phyloP scores from a whole-genome alignment of 352 stramenopile species.

The Phytophthora fragariaefolia region DNA sequence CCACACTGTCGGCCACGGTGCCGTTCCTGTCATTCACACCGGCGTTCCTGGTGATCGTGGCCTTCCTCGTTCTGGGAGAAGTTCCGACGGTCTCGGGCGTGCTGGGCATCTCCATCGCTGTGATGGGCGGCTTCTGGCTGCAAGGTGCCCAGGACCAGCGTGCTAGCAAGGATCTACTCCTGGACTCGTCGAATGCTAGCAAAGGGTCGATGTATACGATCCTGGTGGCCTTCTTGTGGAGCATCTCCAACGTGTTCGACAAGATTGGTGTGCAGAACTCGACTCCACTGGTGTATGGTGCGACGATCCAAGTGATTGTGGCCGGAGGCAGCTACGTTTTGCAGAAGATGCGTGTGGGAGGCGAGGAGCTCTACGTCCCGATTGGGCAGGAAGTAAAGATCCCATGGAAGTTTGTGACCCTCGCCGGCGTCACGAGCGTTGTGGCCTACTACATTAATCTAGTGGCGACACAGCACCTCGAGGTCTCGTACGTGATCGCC shows the following conservation, averaged over 20 bases:
- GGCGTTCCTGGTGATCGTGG: conserved; percentile 77
- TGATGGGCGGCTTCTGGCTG: conserved; percentile 77
- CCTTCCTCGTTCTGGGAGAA: conserved; percentile 79
- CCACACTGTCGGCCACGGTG: conserved; percentile 76
- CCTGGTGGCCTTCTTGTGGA: conserved; percentile 82
- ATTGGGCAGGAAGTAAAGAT: conserved; percentile 65
- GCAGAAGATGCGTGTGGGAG: conserved; percentile 62
- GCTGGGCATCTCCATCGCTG: conserved; percentile 72
- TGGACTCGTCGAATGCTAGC: conserved; percentile 63
- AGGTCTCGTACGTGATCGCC: conserved; percentile 86
- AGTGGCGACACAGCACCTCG: conserved; percentile 75
- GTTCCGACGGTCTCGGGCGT: conserved; percentile 68
- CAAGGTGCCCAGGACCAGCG: conserved; percentile 61
- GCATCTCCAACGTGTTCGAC: conserved; percentile 84
- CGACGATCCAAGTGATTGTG: conserved; percentile 77
- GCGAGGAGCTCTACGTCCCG: conserved; percentile 65
- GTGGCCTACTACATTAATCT: conserved; percentile 89
- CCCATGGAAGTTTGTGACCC: conserved; percentile 74
- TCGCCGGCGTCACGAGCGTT: conserved; percentile 72
- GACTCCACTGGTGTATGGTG: conserved; percentile 74
- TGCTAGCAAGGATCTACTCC: conserved; percentile 51
- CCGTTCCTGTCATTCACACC: conserved; percentile 84
- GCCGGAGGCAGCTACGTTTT: conserved; percentile 65
- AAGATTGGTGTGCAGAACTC: conserved; percentile 87
- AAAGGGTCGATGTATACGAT: conserved; percentile 88